A percentile compares a stretch with the other conserved stretches of the same genome.
phyloP scores from a whole-genome alignment of 2,329 filamentous ascomycete species.

The Aureobasidium sp. region DNA sequence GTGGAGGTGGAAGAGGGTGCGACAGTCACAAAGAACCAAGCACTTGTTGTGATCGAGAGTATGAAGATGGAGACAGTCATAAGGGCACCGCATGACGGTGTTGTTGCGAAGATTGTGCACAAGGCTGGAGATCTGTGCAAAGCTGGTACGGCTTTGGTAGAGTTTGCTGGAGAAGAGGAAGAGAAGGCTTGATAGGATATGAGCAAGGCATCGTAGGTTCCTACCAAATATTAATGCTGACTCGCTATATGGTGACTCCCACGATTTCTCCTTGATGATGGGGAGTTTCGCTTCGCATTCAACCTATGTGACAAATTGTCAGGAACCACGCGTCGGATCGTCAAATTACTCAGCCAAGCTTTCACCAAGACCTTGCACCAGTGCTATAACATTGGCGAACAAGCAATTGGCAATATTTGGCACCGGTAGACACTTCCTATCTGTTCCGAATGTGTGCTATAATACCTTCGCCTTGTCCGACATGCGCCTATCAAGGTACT shows the following conservation, averaged over 20 bases:
- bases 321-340: not conserved
- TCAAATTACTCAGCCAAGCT: too few species aligned
- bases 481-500: not conserved
- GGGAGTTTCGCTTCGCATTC: not conserved
- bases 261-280: not conserved
- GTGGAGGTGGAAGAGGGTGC: conserved; percentile 82
- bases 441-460: not conserved
- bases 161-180: conserved; percentile 28
- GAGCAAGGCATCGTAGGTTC: too few species aligned
- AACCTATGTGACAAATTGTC: not conserved
- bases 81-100: conserved; percentile 40
- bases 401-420: not conserved
- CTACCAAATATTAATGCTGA: not conserved
- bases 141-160: conserved; percentile 38
- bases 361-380: not conserved
- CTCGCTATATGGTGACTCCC: too few species aligned
- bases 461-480: not conserved
- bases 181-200: not conserved
- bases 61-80: conserved; percentile 52
- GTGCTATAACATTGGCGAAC: not conserved
- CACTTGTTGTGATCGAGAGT: conserved; percentile 62
- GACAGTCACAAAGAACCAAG: conserved; percentile 72
- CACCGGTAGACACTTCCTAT: not conserved
- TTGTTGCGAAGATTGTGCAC: conserved; percentile 40
- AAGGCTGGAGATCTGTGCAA: conserved; percentile 37